phyloP scores from a whole-genome alignment of 352 stramenopile species.

The Phytopythium aichiense region DNA sequence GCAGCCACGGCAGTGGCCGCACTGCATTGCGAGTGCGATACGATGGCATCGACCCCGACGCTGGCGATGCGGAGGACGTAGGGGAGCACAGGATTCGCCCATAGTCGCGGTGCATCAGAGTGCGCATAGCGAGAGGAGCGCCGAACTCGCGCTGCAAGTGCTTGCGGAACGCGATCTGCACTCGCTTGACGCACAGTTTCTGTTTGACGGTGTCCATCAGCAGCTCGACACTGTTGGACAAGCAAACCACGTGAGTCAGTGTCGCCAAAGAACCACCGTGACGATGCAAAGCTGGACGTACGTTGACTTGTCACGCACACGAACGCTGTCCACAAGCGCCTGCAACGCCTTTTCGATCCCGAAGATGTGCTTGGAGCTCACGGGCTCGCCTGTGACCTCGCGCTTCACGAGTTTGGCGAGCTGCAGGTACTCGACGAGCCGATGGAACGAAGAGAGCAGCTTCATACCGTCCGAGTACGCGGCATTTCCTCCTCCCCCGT shows the following conservation, averaged over 20 bases:
- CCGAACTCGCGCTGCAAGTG: constrained; percentile 62
- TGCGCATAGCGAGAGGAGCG: constrained; percentile 66
- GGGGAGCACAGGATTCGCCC: constrained; percentile 6
- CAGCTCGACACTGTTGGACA: constrained; percentile 33
- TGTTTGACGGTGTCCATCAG: constrained; percentile 68
- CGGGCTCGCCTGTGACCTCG: constrained; percentile 40
- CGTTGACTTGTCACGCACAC: constrained; percentile 51
- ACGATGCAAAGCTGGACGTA: constrained; percentile 14
- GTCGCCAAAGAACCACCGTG: neutral
- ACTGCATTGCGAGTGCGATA: constrained; percentile 31
- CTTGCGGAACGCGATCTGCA: constrained; percentile 68
- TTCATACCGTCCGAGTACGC: constrained; percentile 42
- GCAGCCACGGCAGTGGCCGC: constrained; percentile 54
- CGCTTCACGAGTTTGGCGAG: constrained; percentile 47
- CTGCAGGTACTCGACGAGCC: constrained; percentile 47
- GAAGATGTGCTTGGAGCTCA: constrained; percentile 56
- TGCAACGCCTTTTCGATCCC: constrained; percentile 65
- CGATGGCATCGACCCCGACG: constrained; percentile 10
- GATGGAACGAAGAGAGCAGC: constrained; percentile 54
- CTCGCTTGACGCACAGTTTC: constrained; percentile 62
- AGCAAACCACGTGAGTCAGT: constrained; percentile 1
- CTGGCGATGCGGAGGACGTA: neutral
- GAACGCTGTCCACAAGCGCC: constrained; percentile 60
- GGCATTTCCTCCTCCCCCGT: constrained; percentile 14
- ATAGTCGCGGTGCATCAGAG: constrained; percentile 67